Evolutionary conservation across 495 filamentous ascomycete genomes (phyloP).

Genomic region (Trichocladium antarcticum): DNA sequence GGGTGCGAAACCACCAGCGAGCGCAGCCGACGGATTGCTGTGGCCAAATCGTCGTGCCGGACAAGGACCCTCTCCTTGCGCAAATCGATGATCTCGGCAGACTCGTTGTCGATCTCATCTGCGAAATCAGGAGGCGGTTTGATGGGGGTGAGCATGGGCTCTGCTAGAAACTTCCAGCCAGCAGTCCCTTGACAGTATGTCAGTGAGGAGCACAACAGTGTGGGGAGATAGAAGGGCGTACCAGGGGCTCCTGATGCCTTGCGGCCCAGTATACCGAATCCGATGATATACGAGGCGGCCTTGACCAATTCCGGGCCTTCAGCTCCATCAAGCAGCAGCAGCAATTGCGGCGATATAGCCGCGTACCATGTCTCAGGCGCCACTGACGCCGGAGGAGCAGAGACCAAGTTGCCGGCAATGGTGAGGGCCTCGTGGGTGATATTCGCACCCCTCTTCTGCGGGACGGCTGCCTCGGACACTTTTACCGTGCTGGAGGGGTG

Average conservation of each 20-base stretch:
- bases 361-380: slow-evolving; percentile 49
- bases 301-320: slow-evolving; percentile 53
- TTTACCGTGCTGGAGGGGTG: slow-evolving; percentile 38
- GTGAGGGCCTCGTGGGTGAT: slow-evolving; percentile 64
- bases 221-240: slow-evolving; percentile 18
- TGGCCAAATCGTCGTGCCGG: slow-evolving; percentile 30
- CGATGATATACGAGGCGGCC: slow-evolving; percentile 61
- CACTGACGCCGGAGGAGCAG: slow-evolving; percentile 50
- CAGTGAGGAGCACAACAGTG: not conserved
- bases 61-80: slow-evolving; percentile 34
- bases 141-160: slow-evolving; percentile 52
- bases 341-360: slow-evolving; percentile 54
- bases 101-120: slow-evolving; percentile 7
- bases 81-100: slow-evolving; percentile 31
- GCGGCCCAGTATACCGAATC: slow-evolving; percentile 59
- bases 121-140: slow-evolving; percentile 37
- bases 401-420: slow-evolving; percentile 52
- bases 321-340: slow-evolving; percentile 53
- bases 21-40: slow-evolving; percentile 46
- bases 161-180: slow-evolving; percentile 58
- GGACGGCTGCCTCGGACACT: slow-evolving; percentile 28
- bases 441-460: slow-evolving; percentile 45
- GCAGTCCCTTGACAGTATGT: slow-evolving; percentile 37
- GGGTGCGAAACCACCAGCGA: slow-evolving; percentile 54
- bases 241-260: slow-evolving; percentile 56